Conservation (phyloP, 169 alveolate species). For the Theileria luwenshuni region DNA sequence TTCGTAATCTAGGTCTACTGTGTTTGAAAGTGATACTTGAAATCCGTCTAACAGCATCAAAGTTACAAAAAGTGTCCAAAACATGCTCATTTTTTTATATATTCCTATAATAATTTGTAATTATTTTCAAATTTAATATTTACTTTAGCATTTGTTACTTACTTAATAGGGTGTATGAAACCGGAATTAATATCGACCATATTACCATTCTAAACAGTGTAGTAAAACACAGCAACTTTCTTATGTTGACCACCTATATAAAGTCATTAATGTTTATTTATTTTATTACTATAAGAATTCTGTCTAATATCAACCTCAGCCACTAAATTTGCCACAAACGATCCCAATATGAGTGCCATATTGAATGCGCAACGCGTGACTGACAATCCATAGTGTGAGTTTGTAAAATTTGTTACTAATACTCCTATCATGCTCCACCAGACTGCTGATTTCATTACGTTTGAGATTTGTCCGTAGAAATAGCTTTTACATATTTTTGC, state of each 20-base stretch:
- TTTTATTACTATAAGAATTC: no score
- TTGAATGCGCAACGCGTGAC: constrained; percentile 64
- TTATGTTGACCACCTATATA: constrained; percentile 35
- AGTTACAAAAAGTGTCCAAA: constrained; percentile 4
- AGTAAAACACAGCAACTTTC: constrained; percentile 35
- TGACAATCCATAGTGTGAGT: constrained; percentile 41
- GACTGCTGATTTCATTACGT: constrained; percentile 70
- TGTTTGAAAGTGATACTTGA: constrained; percentile 66
- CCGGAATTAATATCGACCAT: constrained; percentile 44
- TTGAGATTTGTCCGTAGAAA: constrained; percentile 74
- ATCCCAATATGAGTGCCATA: constrained; percentile 54
- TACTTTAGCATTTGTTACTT: background rate
- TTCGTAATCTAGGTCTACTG: constrained; percentile 66
- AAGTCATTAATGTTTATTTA: background rate
- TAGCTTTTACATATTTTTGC: constrained; percentile 43
- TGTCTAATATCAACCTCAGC: constrained; percentile 61
- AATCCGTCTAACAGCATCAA: constrained; percentile 53
- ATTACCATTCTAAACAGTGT: constrained; percentile 28
- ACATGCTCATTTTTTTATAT: constrained; percentile 5
- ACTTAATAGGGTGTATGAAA: constrained; percentile 32
- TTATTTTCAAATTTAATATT: no score
- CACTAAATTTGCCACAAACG: constrained; percentile 69
- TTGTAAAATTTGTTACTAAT: constrained; percentile 24
- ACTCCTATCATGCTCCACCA: constrained; percentile 78
- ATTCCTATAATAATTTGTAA: constrained; percentile 19